Base-by-base conservation (phyloP, 345 rosid species). In the Erodium maritimum region DNA sequence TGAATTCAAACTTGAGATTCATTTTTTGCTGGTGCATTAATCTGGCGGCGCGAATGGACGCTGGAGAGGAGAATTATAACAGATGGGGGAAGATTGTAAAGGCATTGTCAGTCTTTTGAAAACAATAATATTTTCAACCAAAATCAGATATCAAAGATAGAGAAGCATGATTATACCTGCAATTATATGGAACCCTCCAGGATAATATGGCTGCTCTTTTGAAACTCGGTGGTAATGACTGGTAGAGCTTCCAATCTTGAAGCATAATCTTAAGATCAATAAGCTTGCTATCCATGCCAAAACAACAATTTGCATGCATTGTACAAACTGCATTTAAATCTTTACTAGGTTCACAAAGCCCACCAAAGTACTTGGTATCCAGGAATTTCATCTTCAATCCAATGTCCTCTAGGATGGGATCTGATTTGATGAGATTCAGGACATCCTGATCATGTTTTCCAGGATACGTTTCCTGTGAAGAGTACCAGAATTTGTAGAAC, bases 271-370 rank as follows among this genome's bases (percentile, higher is more conserved):
- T 77, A 48, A 89, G 83, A 74, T 89, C 96, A 55, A 73, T 78
- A 71, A 89, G 79, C 78, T 89, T 89, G 71, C 75, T 82, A 11
- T 77, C 82, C 84, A 89, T 57, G 57, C 96, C 96, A 19, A 60
- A 63, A 69, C 96, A 89, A 67, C 91, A 89, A 69, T 89, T 89
- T n/a, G 84, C 87, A 23, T 89, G 96, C 95, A 89, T 89, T 12
- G 96, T 89, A 62, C 87, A 74, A 66, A 84, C 96, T 63, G 64
- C 54, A 65, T 80, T 86, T 65, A 86, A 54, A 75, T 89, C 86
- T 62, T 67, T 76, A 71, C 96, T 89, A 17, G 91, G 91, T 60
- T 89, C 96, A 73, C 91, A 89, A 17, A 89, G 70, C 59, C 96
- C 96, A 14, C 96, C 96, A 52, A 83, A 89, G 62, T 71, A 86